Percentiles rank a stretch among this genome's conserved stretches.
Evolutionary conservation across 805 yeast species (phyloP).

Genomic region (Nadsonia fulvescens): DNA sequence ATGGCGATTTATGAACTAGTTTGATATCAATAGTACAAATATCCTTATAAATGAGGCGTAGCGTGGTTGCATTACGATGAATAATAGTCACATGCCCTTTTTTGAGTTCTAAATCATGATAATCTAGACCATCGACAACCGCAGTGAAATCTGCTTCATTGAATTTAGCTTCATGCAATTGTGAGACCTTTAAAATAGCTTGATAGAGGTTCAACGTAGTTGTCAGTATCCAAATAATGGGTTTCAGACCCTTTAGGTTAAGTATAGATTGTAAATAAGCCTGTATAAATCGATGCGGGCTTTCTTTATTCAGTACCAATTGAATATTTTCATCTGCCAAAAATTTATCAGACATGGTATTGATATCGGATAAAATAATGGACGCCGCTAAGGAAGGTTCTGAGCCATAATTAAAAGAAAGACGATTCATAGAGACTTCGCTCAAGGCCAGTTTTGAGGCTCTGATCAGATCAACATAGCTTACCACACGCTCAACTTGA

Average conservation of each 20-base stretch:
- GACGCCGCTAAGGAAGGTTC: too few species aligned
- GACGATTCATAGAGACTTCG: slow-evolving; percentile 15
- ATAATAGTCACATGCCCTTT: slow-evolving; percentile 2
- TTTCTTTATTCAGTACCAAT: slow-evolving; percentile 9
- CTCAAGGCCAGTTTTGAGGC: slow-evolving; percentile 12
- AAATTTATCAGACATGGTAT: slow-evolving; percentile 1
- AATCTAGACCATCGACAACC: background rate
- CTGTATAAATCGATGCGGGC: slow-evolving; percentile 15
- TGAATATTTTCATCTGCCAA: slow-evolving; percentile 3
- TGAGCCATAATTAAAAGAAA: slow-evolving; percentile 16
- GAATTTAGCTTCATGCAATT: background rate
- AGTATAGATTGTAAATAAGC: slow-evolving; percentile 15
- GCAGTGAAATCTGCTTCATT: background rate
- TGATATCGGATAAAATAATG: too few species aligned
- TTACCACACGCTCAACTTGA: slow-evolving; percentile 16
- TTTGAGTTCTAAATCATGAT: slow-evolving; percentile 2
- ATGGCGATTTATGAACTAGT: too few species aligned
- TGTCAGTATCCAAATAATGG: slow-evolving; percentile 14
- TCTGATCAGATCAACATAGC: slow-evolving; percentile 15
- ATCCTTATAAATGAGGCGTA: slow-evolving; percentile 3
- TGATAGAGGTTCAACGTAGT: slow-evolving; percentile 15
- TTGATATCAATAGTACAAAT: background rate
- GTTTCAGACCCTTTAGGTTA: slow-evolving; percentile 12
- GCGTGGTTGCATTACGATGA: slow-evolving; percentile 4
- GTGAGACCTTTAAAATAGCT: slow-evolving; percentile 8